A percentile compares a stretch with the other conserved stretches of the same genome.
These are phyloP conservation scores for Beauveria brongniartii DNA, from an alignment of 2,329 filamentous ascomycete species.

Conservation along the genomic window DNA sequence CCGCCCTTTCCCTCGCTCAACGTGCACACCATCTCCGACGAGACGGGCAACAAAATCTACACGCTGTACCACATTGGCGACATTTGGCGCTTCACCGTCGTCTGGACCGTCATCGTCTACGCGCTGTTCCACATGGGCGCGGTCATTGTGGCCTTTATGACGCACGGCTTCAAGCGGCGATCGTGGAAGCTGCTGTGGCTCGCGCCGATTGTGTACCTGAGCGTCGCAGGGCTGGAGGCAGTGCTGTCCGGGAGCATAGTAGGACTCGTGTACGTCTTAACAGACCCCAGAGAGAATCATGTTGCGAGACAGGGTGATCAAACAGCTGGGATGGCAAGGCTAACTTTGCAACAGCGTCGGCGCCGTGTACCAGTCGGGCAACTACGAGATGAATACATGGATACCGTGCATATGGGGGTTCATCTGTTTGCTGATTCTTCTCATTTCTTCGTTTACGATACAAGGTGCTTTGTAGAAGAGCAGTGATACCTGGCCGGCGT, in stretches of 20 bases:
- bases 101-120: slow-evolving; percentile 79
- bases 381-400: slow-evolving; percentile 90
- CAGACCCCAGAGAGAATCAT: neutral
- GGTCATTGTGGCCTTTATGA: slow-evolving; percentile 60
- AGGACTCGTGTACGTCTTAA: slow-evolving; percentile 60
- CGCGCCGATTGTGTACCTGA: slow-evolving; percentile 60
- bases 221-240: slow-evolving; percentile 68
- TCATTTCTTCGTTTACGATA: slow-evolving; percentile 87
- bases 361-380: slow-evolving; percentile 71
- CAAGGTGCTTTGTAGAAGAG: slow-evolving; percentile 66
- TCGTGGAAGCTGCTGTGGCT: slow-evolving; percentile 60
- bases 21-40: slow-evolving; percentile 51
- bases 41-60: slow-evolving; percentile 33
- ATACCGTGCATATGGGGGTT: slow-evolving; percentile 83
- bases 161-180: slow-evolving; percentile 54
- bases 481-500: neutral
- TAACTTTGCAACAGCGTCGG: slow-evolving; percentile 50
- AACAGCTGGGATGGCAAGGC: neutral
- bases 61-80: slow-evolving; percentile 67
- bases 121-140: slow-evolving; percentile 66
- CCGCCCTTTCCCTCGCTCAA: slow-evolving; percentile 78
- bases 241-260: slow-evolving; percentile 74
- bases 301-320: neutral
- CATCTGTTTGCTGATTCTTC: slow-evolving; percentile 73
- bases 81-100: slow-evolving; percentile 79